Percentiles rank a stretch among this genome's conserved stretches.
Conservation (phyloP, 495 filamentous ascomycete species). For the Neurospora intermedia region DNA sequence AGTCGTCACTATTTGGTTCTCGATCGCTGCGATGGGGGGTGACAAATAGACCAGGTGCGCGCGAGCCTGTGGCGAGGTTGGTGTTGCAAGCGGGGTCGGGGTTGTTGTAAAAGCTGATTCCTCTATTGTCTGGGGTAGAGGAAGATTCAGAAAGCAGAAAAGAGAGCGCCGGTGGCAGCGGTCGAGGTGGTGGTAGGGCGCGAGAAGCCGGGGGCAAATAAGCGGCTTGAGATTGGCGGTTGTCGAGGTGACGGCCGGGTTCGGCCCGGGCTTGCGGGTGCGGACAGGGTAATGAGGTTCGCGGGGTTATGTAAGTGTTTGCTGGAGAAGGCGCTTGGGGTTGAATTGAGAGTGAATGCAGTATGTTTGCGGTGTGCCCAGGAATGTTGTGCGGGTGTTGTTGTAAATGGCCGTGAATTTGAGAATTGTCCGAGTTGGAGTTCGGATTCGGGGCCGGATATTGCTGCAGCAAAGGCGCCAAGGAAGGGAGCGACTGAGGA, state of each 20-base stretch:
- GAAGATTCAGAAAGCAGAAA: not conserved
- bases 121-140: not conserved
- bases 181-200: not conserved
- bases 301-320: not conserved
- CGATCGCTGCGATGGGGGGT: not conserved
- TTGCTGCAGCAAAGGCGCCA: not conserved
- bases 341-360: not conserved
- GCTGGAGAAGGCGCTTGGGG: not conserved
- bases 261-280: not conserved
- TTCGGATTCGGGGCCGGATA: not conserved
- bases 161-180: not conserved
- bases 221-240: not conserved
- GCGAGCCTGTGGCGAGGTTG: not conserved
- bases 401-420: not conserved
- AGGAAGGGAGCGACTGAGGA: not conserved
- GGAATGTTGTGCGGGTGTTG: not conserved
- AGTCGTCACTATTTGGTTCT: conserved; percentile 23
- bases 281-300: not conserved
- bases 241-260: not conserved
- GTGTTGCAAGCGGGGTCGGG: not conserved
- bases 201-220: not conserved
- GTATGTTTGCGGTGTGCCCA: not conserved
- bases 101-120: not conserved
- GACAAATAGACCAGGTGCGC: not conserved
- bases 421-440: not conserved